Evolutionary conservation across 2,329 filamentous ascomycete genomes (phyloP).

Genomic region (Dothistroma pini): DNA sequence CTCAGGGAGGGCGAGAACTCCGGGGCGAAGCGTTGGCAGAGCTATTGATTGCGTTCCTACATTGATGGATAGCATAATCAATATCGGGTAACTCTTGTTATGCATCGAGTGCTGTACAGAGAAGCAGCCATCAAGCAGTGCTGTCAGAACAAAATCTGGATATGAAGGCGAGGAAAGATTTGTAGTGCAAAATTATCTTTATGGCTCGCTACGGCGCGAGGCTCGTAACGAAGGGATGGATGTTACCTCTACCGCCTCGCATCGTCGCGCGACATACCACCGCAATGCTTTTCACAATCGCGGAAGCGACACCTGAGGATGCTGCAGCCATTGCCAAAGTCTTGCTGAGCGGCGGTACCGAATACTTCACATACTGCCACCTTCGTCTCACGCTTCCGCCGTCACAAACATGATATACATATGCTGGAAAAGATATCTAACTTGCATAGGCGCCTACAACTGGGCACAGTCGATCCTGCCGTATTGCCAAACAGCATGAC

Average conservation of each 20-base stretch:
- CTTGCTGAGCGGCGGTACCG: background rate
- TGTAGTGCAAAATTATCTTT: background rate
- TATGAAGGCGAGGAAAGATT: too few species aligned
- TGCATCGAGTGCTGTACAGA: too few species aligned
- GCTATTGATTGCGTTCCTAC: too few species aligned
- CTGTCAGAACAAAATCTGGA: too few species aligned
- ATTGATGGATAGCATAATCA: too few species aligned
- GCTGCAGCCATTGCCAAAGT: background rate
- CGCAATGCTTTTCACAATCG: background rate
- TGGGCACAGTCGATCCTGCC: slow-evolving; percentile 1
- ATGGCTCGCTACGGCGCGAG: background rate
- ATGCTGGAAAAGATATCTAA: background rate
- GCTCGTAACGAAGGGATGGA: too few species aligned
- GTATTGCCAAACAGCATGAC: background rate
- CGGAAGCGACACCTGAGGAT: background rate
- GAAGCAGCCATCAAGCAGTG: too few species aligned
- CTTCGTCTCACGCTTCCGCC: background rate
- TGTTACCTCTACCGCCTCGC: too few species aligned
- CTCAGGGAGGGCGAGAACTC: too few species aligned
- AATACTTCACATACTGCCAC: background rate
- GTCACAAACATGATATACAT: background rate
- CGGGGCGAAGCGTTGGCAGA: slow-evolving; percentile 8
- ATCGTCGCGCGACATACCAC: background rate
- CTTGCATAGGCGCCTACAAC: slow-evolving; percentile 1
- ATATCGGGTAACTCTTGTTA: too few species aligned